A percentile compares a stretch with the other conserved stretches of the same genome.
These are phyloP conservation scores for Aspergillus ostianus DNA, from an alignment of 495 filamentous ascomycete genomes.

Conservation along the genomic window DNA sequence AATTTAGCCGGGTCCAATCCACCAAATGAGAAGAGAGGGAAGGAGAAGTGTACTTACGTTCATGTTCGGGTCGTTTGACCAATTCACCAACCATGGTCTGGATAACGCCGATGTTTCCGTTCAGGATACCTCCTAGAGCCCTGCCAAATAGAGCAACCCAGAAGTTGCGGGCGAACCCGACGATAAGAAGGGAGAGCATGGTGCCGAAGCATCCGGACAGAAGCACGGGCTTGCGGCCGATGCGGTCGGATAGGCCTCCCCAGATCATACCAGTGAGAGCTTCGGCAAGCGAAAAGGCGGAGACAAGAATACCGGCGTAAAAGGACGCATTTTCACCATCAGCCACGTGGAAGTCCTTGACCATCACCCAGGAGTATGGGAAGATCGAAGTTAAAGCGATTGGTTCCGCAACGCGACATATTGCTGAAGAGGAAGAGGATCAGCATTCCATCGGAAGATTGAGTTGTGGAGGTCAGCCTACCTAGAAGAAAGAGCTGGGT, in stretches of 20 bases:
- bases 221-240: constrained; percentile 83
- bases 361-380: constrained; percentile 83
- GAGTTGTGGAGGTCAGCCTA: constrained; percentile 32
- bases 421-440: constrained; percentile 43
- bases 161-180: constrained; percentile 79
- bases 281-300: constrained; percentile 79
- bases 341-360: constrained; percentile 69
- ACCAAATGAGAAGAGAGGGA: not conserved
- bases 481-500: constrained; percentile 77
- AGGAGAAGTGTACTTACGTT: constrained; percentile 57
- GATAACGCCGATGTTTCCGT: constrained; percentile 86
- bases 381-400: constrained; percentile 86
- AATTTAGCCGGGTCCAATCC: constrained; percentile 9
- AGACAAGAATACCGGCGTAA: constrained; percentile 82
- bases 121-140: constrained; percentile 74
- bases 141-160: constrained; percentile 74
- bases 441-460: not conserved
- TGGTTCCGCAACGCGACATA: constrained; percentile 82
- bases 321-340: constrained; percentile 70
- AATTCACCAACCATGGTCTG: constrained; percentile 91
- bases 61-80: constrained; percentile 74
- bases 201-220: constrained; percentile 78
- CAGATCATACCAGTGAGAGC: constrained; percentile 80
- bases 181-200: constrained; percentile 72
- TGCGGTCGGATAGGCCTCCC: constrained; percentile 75